These are phyloP conservation scores for Phaeodactylum tricornutum DNA, from an alignment of 108 stramenopile species.

Conservation along the genomic window DNA sequence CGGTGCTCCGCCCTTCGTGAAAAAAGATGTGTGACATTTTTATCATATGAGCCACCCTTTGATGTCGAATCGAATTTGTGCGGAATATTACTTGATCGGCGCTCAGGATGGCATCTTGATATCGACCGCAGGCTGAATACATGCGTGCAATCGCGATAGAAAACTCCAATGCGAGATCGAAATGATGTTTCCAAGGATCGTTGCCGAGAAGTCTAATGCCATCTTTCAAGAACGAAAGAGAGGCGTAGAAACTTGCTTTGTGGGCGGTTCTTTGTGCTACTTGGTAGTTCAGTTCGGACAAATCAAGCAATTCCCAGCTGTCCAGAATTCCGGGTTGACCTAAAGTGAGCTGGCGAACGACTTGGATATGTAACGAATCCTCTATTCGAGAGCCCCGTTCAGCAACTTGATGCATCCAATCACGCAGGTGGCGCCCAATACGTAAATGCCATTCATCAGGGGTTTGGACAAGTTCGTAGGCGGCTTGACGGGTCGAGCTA, in stretches of 20 bases:
- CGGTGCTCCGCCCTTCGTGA: conserved; percentile 2
- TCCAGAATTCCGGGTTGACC: not conserved
- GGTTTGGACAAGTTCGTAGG: too few species aligned
- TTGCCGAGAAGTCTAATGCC: conserved; percentile 1
- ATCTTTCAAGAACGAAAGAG: not conserved
- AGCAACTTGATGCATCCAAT: not conserved
- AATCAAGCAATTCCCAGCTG: not conserved
- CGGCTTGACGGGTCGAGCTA: too few species aligned
- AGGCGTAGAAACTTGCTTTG: not conserved
- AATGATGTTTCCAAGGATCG: not conserved
- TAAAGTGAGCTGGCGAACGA: not conserved
- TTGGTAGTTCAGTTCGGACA: conserved; percentile 1
- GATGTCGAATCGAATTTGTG: not conserved
- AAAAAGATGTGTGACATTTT: not conserved
- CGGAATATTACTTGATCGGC: not conserved
- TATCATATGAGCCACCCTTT: not conserved
- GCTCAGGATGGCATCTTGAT: not conserved
- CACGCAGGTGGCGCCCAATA: conserved; percentile 1
- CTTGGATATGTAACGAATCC: not conserved
- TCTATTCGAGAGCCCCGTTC: not conserved
- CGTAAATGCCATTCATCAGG: too few species aligned
- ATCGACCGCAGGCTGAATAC: not conserved
- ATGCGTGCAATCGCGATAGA: not conserved
- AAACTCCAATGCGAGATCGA: not conserved
- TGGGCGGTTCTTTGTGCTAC: not conserved